Base-by-base conservation (phyloP, 495 filamentous ascomycete species). In the Opeltia flavorubescens region DNA sequence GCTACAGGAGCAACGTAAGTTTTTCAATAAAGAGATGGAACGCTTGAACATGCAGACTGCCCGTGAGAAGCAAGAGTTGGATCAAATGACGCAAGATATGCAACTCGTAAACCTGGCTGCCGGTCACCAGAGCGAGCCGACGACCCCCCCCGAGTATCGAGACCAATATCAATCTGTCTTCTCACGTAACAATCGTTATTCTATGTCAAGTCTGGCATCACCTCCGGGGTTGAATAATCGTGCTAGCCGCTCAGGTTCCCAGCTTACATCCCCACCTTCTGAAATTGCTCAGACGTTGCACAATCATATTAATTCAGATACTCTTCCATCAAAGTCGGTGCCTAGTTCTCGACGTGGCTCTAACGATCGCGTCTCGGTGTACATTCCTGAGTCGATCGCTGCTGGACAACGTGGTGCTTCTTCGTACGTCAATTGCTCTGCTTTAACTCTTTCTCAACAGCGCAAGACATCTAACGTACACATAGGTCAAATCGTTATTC, bases 81-180 rank as follows among this genome's bases (percentile, higher is more conserved):
- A 78, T 24, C 76, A 80, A 61, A 80, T 95, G 61, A 80, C 82
- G 48, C 78, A 84, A 54, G 83, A 87, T 45, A 66, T 95, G 51
- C 66, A 77, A 53, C 62, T 74, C 61, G 65, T 75, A 64, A 66
- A 70, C 35, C 57, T 72, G 26, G 54, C 59, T n/a, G 63, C 74
- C 49, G 84, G 84, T 29, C 81, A 86, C 47, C 80, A 86, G 61
- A 89, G 87, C 44, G 89, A 96, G 65, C 89, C 89, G 7, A 94
- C 91, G 11, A 98, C 93, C 15, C 91, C 91, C n/a, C 91, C 91
- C 17, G 91, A 96, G 60, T 86, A 87, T 59, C 81, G 77, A 50
- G 86, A 94, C 44, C 71, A 74, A 27, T 80, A 91, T 55, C 75
- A 86, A 41, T 74, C 77, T 53, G 72, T 80, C 36, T 80, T 85